Percentiles rank a stretch among this genome's conserved stretches.
phyloP scores from a whole-genome alignment of 768 basidiomycete species.

The Lentinula aciculospora region DNA sequence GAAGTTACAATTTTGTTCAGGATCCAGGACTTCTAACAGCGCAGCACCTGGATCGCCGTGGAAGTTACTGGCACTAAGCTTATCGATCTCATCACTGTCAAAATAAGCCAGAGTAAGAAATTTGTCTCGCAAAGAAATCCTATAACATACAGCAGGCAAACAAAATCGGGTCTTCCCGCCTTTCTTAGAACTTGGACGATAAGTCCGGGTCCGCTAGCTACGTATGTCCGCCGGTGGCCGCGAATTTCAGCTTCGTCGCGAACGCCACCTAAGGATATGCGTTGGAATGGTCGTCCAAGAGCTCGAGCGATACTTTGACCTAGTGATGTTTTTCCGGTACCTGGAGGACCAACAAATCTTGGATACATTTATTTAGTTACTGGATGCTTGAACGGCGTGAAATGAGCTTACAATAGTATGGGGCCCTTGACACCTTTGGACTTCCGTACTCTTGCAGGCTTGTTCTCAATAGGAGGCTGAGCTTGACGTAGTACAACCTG shows the following conservation, averaged over 20 bases:
- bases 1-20: conserved; percentile 86
- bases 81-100: conserved; percentile 82
- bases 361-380: conserved; percentile 8
- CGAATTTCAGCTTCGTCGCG: conserved; percentile 87
- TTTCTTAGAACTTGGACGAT: conserved; percentile 86
- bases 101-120: conserved; percentile 9
- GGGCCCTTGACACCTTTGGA: conserved; percentile 59
- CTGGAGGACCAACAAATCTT: conserved; percentile 87
- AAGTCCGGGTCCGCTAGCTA: conserved; percentile 80
- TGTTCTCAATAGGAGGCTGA: background rate
- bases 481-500: conserved; percentile 22
- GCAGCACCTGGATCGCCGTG: conserved; percentile 93
- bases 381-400: no score
- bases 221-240: conserved; percentile 81
- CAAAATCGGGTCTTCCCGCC: conserved; percentile 74
- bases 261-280: conserved; percentile 89
- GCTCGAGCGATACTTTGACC: conserved; percentile 86
- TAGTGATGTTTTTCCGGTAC: conserved; percentile 87
- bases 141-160: conserved; percentile 61
- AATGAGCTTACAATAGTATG: conserved; percentile 50
- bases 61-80: conserved; percentile 80
- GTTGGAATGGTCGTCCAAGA: conserved; percentile 80
- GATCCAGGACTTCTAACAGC: conserved; percentile 87
- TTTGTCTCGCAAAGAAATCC: background rate
- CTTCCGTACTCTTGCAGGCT: background rate